Evolutionary conservation across 176 grass and related monocot species (phyloP).

Genomic region (Oryza brachyantha): DNA sequence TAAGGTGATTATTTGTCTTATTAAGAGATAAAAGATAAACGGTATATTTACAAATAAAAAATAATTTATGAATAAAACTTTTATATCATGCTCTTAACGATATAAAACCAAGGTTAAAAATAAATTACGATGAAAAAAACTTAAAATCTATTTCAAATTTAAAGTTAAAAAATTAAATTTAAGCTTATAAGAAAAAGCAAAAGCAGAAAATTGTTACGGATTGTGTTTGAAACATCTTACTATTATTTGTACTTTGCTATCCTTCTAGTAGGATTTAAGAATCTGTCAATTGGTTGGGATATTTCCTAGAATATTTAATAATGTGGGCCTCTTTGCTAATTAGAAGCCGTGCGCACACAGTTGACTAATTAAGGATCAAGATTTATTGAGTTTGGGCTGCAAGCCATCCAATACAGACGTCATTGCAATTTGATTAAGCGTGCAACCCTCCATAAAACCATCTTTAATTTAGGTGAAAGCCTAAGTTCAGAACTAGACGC

Average conservation of each 20-base stretch:
- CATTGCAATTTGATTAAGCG: neutral
- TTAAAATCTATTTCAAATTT: too few species aligned
- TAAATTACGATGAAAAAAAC: too few species aligned
- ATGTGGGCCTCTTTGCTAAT: neutral
- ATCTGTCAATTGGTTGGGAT: neutral
- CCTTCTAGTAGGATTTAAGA: neutral
- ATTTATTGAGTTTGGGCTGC: neutral
- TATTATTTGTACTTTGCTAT: too few species aligned
- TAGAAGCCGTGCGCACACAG: neutral
- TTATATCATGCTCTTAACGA: too few species aligned
- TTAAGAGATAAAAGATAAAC: too few species aligned
- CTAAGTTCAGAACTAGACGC: neutral
- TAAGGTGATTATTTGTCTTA: too few species aligned
- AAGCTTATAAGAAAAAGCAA: too few species aligned
- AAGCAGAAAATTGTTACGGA: too few species aligned
- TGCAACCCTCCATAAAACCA: neutral
- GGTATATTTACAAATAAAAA: too few species aligned
- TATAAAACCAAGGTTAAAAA: too few species aligned
- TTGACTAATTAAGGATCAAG: neutral
- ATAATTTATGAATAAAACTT: too few species aligned
- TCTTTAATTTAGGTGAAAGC: neutral
- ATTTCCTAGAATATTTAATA: constrained; percentile 21
- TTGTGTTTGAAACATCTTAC: neutral
- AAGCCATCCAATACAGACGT: neutral
- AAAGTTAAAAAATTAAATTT: too few species aligned